Evolutionary conservation across 2,329 filamentous ascomycete species (phyloP), one percentile per base, ranked within the genome.

Genomic region (Phaeophleospora eucalypticola): DNA sequence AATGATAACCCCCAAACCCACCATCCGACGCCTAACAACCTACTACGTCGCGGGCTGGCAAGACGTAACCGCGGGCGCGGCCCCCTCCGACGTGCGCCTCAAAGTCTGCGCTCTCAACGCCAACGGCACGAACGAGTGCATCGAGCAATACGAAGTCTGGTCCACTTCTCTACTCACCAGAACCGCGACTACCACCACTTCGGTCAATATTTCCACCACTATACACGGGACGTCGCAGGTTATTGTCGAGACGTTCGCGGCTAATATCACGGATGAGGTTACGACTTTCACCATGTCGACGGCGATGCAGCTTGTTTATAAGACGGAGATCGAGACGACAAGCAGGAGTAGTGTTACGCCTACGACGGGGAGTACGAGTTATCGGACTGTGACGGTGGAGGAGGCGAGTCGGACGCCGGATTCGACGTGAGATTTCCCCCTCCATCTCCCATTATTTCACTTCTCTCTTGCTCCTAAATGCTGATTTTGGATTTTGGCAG

Each of bases 21-120:
- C 61, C 1, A 57, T 73, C 18, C 64, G 67, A 45, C 62, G 60
- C 0, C 54, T 70, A 21, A 70, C 67, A 41, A 73, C 70, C 3
- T 73, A 69, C 63, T 72, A 66, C 57, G 53, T 72, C 24, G 71
- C 71, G 1, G 67, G 68, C 1, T 74, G 71, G 71, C 63, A 70
- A 46, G 63, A 67, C 1, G 54, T 73, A 32, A 71, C 70, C 0
- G 61, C 63, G 4, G 70, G 67, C 12, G 58, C 61, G 0, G 52
- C 58, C 0, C 70, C 71, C 2, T 58, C 60, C 1, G 65, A 71
- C 35, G 66, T 74, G 16, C 65, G 68, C 27, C 61, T 68, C 34
- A 70, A 71, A 48, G 61, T 73, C 34, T 74, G 70, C 60, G 65
- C 61, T 1, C 57, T 59, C 4, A 57, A 63, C 38, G 54, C 60